A percentile compares a stretch with the other conserved stretches of the same genome.
phyloP scores from a whole-genome alignment of 2,329 filamentous ascomycete genomes.

The Calonectria hawksworthii region DNA sequence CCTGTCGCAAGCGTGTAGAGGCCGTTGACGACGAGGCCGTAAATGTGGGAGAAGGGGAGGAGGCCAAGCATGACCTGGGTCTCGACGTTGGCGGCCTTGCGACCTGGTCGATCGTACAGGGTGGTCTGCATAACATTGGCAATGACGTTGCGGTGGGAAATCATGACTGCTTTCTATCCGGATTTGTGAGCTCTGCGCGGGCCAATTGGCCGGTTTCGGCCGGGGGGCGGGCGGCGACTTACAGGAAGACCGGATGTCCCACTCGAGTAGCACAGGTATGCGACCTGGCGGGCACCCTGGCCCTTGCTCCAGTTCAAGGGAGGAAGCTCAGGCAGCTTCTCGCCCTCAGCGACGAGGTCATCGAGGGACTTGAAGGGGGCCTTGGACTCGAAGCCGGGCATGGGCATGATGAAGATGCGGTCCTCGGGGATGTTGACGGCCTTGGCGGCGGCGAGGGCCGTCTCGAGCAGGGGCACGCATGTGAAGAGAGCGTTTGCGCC shows the following conservation, averaged over 20 bases:
- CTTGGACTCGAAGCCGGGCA: conserved; percentile 69
- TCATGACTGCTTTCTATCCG: conserved; percentile 83
- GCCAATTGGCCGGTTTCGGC: too few species aligned
- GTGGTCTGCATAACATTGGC: conserved; percentile 78
- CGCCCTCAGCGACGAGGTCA: conserved; percentile 74
- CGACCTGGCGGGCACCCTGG: conserved; percentile 76
- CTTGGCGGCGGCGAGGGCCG: conserved; percentile 74
- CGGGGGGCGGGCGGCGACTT: conserved; percentile 41
- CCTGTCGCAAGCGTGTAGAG: conserved; percentile 77
- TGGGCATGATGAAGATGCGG: conserved; percentile 77
- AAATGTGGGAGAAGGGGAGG: conserved; percentile 88
- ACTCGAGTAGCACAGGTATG: conserved; percentile 85
- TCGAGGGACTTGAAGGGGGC: conserved; percentile 74
- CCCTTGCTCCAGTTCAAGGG: conserved; percentile 73
- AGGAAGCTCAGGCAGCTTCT: conserved; percentile 65
- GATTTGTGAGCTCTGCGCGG: conserved; percentile 22
- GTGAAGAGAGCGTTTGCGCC: conserved; percentile 80
- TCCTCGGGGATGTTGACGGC: conserved; percentile 73
- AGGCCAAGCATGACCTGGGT: conserved; percentile 72
- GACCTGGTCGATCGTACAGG: conserved; percentile 57
- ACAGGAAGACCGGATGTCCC: conserved; percentile 85
- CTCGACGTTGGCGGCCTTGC: conserved; percentile 53
- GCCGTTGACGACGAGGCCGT: conserved; percentile 69
- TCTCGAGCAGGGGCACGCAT: conserved; percentile 75
- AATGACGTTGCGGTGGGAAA: conserved; percentile 84